Evolutionary conservation across 768 basidiomycete genomes (phyloP).

Genomic region (Boletus coccyginus): DNA sequence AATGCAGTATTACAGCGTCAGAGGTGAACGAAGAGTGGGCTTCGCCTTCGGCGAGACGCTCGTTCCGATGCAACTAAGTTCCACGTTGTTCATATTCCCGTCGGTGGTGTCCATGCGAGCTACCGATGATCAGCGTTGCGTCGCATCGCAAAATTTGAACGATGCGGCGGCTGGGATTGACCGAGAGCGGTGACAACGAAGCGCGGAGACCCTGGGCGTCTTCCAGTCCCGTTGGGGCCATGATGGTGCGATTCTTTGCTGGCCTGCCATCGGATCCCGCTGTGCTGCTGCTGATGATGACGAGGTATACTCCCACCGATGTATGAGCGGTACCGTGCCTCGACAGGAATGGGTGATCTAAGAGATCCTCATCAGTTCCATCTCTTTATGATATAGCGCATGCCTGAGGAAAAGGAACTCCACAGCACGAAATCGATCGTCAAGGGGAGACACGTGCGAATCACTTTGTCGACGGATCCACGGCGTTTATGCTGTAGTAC

Average conservation of each 20-base stretch:
- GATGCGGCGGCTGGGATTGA: background rate
- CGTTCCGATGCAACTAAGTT: conserved; percentile 13
- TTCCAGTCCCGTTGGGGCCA: background rate
- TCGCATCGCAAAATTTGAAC: background rate
- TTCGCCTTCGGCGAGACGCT: conserved; percentile 11
- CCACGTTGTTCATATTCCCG: conserved; percentile 3
- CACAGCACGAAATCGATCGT: conserved; percentile 3
- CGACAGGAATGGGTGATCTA: conserved; percentile 6
- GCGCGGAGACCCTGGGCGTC: conserved; percentile 6
- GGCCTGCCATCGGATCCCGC: background rate
- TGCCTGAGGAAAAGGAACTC: conserved; percentile 5
- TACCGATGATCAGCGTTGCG: conserved; percentile 3
- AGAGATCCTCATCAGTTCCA: conserved; percentile 20
- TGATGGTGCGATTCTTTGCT: background rate
- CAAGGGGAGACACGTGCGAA: conserved; percentile 16
- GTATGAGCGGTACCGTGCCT: conserved; percentile 11
- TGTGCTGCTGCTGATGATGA: background rate
- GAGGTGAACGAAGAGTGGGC: conserved; percentile 7
- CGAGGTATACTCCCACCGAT: background rate
- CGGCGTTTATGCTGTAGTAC: conserved; percentile 22
- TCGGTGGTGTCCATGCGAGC: conserved; percentile 8
- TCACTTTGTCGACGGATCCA: conserved; percentile 9
- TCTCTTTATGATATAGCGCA: conserved; percentile 4
- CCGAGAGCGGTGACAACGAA: conserved; percentile 8
- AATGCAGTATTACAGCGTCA: background rate